Evolutionary conservation across 2,329 filamentous ascomycete species (phyloP).

Genomic region (Ophiosphaerella narmari): DNA sequence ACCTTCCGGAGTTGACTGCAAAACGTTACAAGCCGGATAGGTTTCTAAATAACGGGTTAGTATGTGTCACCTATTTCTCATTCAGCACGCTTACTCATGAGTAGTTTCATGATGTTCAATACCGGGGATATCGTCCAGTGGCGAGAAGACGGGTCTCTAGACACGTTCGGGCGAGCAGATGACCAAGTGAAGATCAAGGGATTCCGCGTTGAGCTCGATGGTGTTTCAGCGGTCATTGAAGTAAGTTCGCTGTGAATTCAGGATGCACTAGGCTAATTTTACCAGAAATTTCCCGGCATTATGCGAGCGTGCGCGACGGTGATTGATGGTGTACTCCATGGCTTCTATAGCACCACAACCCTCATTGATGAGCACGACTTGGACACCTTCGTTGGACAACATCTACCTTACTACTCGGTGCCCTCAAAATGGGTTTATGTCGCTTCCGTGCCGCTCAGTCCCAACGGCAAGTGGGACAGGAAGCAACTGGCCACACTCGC

Average conservation of each 20-base stretch:
- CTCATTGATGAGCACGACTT: slow-evolving; percentile 39
- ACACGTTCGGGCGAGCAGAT: slow-evolving; percentile 62
- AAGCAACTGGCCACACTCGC: slow-evolving; percentile 47
- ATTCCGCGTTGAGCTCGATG: slow-evolving; percentile 65
- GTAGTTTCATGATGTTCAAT: slow-evolving; percentile 58
- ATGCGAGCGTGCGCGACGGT: slow-evolving; percentile 55
- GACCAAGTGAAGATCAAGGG: slow-evolving; percentile 68
- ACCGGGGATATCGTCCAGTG: slow-evolving; percentile 65
- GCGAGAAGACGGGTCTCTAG: slow-evolving; percentile 58
- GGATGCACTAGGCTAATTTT: slow-evolving; percentile 1
- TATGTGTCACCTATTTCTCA: not conserved
- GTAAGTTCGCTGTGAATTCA: slow-evolving; percentile 1
- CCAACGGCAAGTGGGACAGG: slow-evolving; percentile 64
- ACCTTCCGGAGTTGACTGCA: slow-evolving; percentile 58
- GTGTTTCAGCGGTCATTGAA: slow-evolving; percentile 51
- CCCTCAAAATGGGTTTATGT: slow-evolving; percentile 54
- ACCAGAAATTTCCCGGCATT: slow-evolving; percentile 50
- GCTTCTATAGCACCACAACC: slow-evolving; percentile 53
- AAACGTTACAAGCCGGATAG: slow-evolving; percentile 56
- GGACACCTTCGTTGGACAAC: slow-evolving; percentile 47
- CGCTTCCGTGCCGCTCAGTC: slow-evolving; percentile 54
- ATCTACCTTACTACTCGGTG: slow-evolving; percentile 61
- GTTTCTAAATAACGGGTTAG: slow-evolving; percentile 58
- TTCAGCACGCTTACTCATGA: not conserved
- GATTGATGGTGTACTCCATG: slow-evolving; percentile 56